Percentiles rank a stretch among this genome's conserved stretches.
Conservation (phyloP, 2,329 filamentous ascomycete species). For the Pyrenophora graminea region DNA sequence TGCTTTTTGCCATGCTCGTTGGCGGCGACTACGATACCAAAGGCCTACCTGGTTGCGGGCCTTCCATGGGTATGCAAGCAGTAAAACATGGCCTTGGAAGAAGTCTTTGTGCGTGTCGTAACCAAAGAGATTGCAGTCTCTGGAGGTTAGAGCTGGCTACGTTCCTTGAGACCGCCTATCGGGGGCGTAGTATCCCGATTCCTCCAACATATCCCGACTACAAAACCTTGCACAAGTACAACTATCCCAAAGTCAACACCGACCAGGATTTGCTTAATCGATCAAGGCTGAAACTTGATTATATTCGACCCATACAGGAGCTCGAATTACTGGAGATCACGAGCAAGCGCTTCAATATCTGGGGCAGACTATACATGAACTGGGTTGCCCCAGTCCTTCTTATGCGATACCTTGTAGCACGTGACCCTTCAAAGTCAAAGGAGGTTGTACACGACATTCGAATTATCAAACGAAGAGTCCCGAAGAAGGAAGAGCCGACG, state of each 20-base stretch:
- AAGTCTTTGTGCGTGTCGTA: constrained; percentile 29
- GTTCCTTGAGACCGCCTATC: constrained; percentile 9
- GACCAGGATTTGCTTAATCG: constrained; percentile 36
- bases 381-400: constrained; percentile 47
- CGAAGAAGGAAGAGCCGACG: constrained; percentile 23
- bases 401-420: constrained; percentile 24
- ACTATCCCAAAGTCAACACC: constrained; percentile 41
- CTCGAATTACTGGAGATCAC: constrained; percentile 41
- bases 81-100: constrained; percentile 37
- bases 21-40: constrained; percentile 50
- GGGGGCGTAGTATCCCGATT: constrained; percentile 11
- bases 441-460: constrained; percentile 35
- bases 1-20: constrained; percentile 49
- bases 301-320: constrained; percentile 40
- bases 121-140: constrained; percentile 21
- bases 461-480: constrained; percentile 33
- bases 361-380: constrained; percentile 45
- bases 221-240: constrained; percentile 45
- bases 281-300: constrained; percentile 34
- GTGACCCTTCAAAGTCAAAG: constrained; percentile 11
- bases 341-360: constrained; percentile 46
- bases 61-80: constrained; percentile 32
- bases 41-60: constrained; percentile 47
- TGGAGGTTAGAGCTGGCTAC: constrained; percentile 36
- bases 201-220: constrained; percentile 27